Percentiles rank a stretch among this genome's conserved stretches.
Conservation (phyloP, 495 filamentous ascomycete species). For the Geopyxis carbonaria region DNA sequence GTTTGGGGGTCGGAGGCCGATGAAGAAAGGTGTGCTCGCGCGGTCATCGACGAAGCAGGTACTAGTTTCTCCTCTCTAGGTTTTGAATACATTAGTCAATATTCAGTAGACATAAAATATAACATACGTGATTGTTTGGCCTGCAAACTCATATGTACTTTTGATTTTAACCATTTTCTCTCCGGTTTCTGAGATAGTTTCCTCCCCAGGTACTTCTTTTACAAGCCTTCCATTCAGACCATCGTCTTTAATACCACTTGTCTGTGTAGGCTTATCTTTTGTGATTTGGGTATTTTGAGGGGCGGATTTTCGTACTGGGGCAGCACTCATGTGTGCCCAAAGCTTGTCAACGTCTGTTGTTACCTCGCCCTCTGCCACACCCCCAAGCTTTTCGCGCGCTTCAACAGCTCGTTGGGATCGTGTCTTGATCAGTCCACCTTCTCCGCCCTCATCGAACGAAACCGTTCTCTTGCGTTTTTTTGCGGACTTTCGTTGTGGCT, state of each 20-base stretch:
- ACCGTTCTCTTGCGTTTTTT: slow-evolving; percentile 26
- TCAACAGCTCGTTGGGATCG: slow-evolving; percentile 28
- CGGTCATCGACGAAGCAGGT: not conserved
- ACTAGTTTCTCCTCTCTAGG: slow-evolving; percentile 4
- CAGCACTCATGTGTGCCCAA: slow-evolving; percentile 63
- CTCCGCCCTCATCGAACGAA: slow-evolving; percentile 29
- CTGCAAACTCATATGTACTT: slow-evolving; percentile 80
- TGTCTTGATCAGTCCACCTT: slow-evolving; percentile 72
- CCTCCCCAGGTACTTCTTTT: too few relatives aligned
- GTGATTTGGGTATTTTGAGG: not conserved
- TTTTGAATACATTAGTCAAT: too few relatives aligned
- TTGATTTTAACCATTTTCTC: slow-evolving; percentile 51
- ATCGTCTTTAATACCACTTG: not conserved
- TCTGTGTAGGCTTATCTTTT: not conserved
- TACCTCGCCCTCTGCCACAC: slow-evolving; percentile 37
- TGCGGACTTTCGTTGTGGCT: slow-evolving; percentile 10
- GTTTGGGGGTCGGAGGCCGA: slow-evolving; percentile 13
- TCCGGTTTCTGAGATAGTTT: slow-evolving; percentile 8
- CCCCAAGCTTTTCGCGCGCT: slow-evolving; percentile 25
- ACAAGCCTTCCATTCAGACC: too few relatives aligned
- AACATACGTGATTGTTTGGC: slow-evolving; percentile 30
- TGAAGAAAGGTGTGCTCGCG: slow-evolving; percentile 2
- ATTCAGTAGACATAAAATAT: not conserved
- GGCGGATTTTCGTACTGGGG: slow-evolving; percentile 2
- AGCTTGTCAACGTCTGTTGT: slow-evolving; percentile 81